Evolutionary conservation across 2,329 filamentous ascomycete species (phyloP), one percentile per base, ranked within the genome.

Genomic region (Neofusicoccum kwambonambiense): DNA sequence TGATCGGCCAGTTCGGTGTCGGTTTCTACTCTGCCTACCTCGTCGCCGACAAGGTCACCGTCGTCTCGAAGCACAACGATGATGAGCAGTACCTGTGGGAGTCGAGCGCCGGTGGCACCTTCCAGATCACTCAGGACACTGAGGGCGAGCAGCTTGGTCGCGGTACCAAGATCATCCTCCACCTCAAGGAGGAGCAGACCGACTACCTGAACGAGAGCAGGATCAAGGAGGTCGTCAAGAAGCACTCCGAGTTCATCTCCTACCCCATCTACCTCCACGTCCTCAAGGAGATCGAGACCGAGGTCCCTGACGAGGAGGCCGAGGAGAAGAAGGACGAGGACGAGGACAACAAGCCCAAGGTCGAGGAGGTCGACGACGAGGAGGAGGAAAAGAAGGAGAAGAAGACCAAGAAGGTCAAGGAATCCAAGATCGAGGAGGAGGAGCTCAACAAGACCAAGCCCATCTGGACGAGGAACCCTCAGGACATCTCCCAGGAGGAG

Each of bases 1-100:
- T 99, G 95, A 99, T 99, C 81, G 95, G 95, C 78, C 95, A 99
- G 86, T 99, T 99, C 82, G 95, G 95, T 96, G 95, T 99, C 76
- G 95, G 95, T 90, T 99, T 99, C 92, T 99, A 99, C 90, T 98
- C 95, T 68, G 95, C 95, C 78, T 99, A 99, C 88, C 93, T 99
- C 67, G 95, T 99, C 73, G 95, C 95, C 80, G 95, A 99, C 87
- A 89, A 89, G 75, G 95, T 99, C 74, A 93, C 89, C 72, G 93
- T 99, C 79, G 78, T 97, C 81, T 98, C 95, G 76, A 99, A 98
- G 89, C 86, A 97, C 91, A 99, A 99, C 80, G 95, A 99, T 83
- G 95, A 99, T 77, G 95, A 99, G 87, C 95, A 99, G 86, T 99
- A 99, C 88, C 85, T 97, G 82, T 99, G 95, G 95, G 93, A 98